A percentile compares a stretch with the other conserved stretches of the same genome.
Evolutionary conservation across 441 rosid species (phyloP).

Genomic region (Adansonia rubrostipa): DNA sequence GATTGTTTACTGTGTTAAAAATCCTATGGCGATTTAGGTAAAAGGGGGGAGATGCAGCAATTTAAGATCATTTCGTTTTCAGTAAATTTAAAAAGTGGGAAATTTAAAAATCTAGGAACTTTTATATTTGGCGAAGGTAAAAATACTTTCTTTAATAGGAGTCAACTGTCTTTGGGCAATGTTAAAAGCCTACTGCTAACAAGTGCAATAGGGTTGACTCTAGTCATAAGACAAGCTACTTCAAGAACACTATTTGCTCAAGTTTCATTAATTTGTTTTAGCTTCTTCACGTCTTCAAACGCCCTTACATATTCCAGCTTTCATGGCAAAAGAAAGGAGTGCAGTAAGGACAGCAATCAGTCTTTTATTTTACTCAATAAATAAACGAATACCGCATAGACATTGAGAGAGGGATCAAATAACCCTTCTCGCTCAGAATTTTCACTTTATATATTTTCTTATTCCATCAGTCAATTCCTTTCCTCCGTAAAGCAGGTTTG

Average conservation of each 20-base stretch:
- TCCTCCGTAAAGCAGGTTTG: neutral
- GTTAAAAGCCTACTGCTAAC: neutral
- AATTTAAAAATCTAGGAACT: neutral
- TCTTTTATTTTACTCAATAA: neutral
- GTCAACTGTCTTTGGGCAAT: neutral
- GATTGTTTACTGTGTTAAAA: constrained; percentile 5
- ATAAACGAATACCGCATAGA: neutral
- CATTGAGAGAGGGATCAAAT: neutral
- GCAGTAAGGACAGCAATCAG: constrained; percentile 10
- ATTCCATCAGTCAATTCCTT: neutral
- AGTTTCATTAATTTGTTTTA: constrained; percentile 5
- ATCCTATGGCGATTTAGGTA: neutral
- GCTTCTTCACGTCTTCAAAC: constrained; percentile 1
- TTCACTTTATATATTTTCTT: constrained; percentile 16
- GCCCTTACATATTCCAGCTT: neutral
- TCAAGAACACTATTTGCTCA: neutral
- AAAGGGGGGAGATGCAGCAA: neutral
- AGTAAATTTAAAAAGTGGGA: neutral
- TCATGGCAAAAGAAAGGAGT: neutral
- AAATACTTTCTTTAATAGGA: neutral
- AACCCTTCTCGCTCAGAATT: neutral
- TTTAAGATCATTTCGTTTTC: neutral
- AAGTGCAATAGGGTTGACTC: constrained; percentile 1
- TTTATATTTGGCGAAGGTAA: neutral
- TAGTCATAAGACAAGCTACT: neutral